Evolutionary conservation across 2,329 filamentous ascomycete species (phyloP), one percentile per base, ranked within the genome.

Genomic region (Diplodia seriata): DNA sequence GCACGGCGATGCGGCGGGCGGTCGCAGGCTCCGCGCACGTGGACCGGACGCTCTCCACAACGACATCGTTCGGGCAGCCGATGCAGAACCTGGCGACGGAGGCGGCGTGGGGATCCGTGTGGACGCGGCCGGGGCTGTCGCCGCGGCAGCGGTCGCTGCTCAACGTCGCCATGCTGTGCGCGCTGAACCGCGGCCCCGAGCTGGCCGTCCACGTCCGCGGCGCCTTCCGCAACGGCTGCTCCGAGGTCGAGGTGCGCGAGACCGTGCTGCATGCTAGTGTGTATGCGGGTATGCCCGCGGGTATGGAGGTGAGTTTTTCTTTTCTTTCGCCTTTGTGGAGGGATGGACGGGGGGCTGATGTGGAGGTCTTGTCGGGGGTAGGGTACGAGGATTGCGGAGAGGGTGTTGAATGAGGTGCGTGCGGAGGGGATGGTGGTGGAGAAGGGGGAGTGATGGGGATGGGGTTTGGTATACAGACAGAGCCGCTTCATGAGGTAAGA

Each of bases 111-210:
- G 87, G 87, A 12, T 83, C 83, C 68, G 84, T 85, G 33, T 91
- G 88, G 88, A 85, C 85, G 4, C 83, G 88, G 9, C 87, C 87
- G 0, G 88, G 88, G 0, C 23, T 61, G 4, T 33, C 56, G 80
- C 90, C 14, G 4, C n/a, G 31, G 26, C 51, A 54, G 26, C 51
- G 51, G 4, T 31, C 23, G 23, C 51, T 54, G 67, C 78, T 90
- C 65, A 90, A 89, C 74, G 86, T 90, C 55, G 87, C 84, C 54
- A 89, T 90, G 85, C 80, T 90, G 57, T 86, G 86, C 75, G 86
- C 86, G 3, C 80, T 89, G 70, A 89, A 89, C 72, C 81, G 86
- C 6, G 81, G 79, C 6, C 83, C 85, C 0, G 88, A 90, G 74
- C 79, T 90, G 68, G 87, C 81, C 0, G 83, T 87, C 6, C 88